phyloP scores from a whole-genome alignment of 495 filamentous ascomycete genomes.

The Beverwykella pulmonaria region DNA sequence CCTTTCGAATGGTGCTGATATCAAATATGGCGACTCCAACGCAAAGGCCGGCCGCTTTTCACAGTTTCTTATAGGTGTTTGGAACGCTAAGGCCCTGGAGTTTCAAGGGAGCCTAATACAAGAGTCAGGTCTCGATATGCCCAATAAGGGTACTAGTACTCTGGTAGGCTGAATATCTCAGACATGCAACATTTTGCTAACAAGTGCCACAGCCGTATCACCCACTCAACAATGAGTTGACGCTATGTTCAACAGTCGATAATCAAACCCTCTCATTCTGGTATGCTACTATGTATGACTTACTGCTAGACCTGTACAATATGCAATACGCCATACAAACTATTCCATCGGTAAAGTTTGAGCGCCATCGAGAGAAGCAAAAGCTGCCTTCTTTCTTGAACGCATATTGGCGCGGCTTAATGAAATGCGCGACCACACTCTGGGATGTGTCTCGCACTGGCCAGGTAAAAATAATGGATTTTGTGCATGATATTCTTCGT shows the following conservation, averaged over 20 bases:
- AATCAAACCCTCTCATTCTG: conserved; percentile 45
- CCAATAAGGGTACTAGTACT: not conserved
- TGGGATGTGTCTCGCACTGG: not conserved
- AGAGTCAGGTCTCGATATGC: not conserved
- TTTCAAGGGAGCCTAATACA: not conserved
- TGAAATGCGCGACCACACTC: not conserved
- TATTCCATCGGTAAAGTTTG: conserved; percentile 13
- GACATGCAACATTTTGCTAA: not conserved
- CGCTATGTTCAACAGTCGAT: conserved; percentile 45
- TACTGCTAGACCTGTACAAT: conserved; percentile 51
- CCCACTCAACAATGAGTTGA: conserved; percentile 64
- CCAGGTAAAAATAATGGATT: not conserved
- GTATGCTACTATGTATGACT: conserved; percentile 54
- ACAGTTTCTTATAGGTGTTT: conserved; percentile 5
- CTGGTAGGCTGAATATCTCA: not conserved
- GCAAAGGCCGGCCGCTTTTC: not conserved
- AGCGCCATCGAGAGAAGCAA: conserved; percentile 17
- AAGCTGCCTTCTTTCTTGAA: conserved; percentile 14
- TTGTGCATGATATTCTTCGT: not conserved
- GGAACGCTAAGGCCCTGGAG: not conserved
- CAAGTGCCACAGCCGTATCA: conserved; percentile 54
- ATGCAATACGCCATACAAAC: conserved; percentile 34
- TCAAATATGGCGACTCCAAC: not conserved
- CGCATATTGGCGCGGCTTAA: not conserved
- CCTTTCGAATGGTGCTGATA: not conserved